Conservation (phyloP, 352 stramenopile genomes). For the Blastocystis sp. region DNA sequence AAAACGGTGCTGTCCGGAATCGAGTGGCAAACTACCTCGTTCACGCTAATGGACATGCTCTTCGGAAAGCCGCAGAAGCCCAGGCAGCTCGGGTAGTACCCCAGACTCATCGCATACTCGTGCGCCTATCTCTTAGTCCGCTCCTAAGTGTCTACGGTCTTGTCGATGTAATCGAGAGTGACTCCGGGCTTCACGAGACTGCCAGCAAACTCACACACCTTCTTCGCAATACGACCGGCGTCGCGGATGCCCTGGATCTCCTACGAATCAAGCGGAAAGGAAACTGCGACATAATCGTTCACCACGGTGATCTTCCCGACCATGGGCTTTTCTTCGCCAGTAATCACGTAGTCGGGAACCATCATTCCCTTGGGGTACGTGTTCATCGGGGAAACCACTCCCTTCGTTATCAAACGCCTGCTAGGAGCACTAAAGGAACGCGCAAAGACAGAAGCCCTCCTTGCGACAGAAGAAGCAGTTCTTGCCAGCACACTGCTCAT, state of each 20-base stretch:
- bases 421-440: not conserved
- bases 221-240: constrained; percentile 78
- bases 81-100: constrained; percentile 81
- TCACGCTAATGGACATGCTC: constrained; percentile 89
- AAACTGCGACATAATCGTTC: constrained; percentile 76
- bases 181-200: constrained; percentile 79
- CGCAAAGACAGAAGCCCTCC: not conserved
- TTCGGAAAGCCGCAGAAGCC: constrained; percentile 90
- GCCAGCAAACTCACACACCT: constrained; percentile 80
- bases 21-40: constrained; percentile 93
- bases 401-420: constrained; percentile 35
- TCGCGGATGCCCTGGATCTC: constrained; percentile 74
- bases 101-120: constrained; percentile 81
- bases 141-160: constrained; percentile 74
- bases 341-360: constrained; percentile 17
- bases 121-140: constrained; percentile 73
- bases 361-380: constrained; percentile 71
- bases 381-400: constrained; percentile 53
- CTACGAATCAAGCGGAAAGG: constrained; percentile 46
- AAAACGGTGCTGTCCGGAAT: constrained; percentile 88
- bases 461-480: not conserved
- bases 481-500: not conserved
- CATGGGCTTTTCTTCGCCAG: constrained; percentile 70
- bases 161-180: constrained; percentile 89
- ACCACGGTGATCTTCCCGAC: constrained; percentile 76